A percentile compares a stretch with the other conserved stretches of the same genome.
These are phyloP conservation scores for Mycena albidolilacea DNA, from an alignment of 768 basidiomycete genomes.

Conservation along the genomic window DNA sequence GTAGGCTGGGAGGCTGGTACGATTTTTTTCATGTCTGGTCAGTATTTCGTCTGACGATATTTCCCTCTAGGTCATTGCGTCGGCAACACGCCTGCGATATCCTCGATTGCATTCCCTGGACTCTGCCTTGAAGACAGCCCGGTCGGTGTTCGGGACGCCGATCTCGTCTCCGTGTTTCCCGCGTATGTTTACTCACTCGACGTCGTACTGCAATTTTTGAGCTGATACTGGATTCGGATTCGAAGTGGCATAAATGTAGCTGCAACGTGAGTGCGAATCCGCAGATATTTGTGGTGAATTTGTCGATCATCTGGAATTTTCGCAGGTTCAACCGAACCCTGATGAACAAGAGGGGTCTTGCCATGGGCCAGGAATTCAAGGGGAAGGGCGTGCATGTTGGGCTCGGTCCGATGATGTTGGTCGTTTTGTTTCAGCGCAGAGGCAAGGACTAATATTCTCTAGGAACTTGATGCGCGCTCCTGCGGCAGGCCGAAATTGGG, in stretches of 20 bases:
- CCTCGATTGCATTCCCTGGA: conserved; percentile 64
- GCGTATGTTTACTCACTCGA: conserved; percentile 50
- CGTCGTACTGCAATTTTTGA: not conserved
- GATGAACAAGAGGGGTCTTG: conserved; percentile 68
- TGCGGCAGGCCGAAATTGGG: conserved; percentile 67
- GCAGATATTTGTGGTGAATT: not conserved
- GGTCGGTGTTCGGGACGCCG: conserved; percentile 64
- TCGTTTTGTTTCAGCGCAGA: not conserved
- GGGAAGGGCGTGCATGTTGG: conserved; percentile 73
- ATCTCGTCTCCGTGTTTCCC: conserved; percentile 65
- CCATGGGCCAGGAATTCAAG: conserved; percentile 72
- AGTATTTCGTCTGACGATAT: not conserved
- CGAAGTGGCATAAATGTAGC: conserved; percentile 66
- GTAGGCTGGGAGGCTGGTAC: conserved; percentile 61
- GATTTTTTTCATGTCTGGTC: not conserved
- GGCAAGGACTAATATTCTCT: not conserved
- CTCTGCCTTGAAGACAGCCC: conserved; percentile 68
- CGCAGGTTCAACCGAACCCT: conserved; percentile 63
- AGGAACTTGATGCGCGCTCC: conserved; percentile 64
- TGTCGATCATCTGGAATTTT: not conserved
- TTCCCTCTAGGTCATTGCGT: conserved; percentile 56
- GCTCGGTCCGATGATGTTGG: conserved; percentile 66
- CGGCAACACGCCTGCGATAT: conserved; percentile 65
- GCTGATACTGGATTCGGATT: not conserved
- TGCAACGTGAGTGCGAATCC: conserved; percentile 49